Conservation (phyloP, 2,329 filamentous ascomycete genomes). For the Akanthomyces uredinophilus region DNA sequence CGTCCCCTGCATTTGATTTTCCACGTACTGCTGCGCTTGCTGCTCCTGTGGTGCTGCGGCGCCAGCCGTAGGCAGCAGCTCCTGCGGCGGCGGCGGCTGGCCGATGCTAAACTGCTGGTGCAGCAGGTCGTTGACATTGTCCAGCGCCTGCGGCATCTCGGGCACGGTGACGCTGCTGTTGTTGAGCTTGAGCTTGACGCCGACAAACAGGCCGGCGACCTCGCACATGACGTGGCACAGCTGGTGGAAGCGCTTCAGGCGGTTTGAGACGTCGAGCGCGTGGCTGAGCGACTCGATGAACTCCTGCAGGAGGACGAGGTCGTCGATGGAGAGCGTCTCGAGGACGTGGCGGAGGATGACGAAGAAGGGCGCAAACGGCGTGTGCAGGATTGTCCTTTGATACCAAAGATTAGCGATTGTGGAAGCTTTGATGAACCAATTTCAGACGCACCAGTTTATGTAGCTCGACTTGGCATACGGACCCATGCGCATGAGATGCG, state of each 20-base stretch:
- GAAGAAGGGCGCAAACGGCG: constrained; percentile 56
- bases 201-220: constrained; percentile 57
- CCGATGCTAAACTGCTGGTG: background rate
- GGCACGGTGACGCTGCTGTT: constrained; percentile 3
- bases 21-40: background rate
- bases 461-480: constrained; percentile 41
- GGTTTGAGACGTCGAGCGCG: constrained; percentile 48
- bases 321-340: constrained; percentile 46
- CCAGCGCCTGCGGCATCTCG: constrained; percentile 40
- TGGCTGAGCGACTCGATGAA: constrained; percentile 53
- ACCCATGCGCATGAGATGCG: constrained; percentile 36
- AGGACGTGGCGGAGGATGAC: constrained; percentile 54
- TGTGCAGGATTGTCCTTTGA: constrained; percentile 47
- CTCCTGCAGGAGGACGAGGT: constrained; percentile 49
- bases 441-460: constrained; percentile 45
- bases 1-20: background rate
- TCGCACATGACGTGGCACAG: constrained; percentile 58
- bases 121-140: constrained; percentile 41
- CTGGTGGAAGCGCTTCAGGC: constrained; percentile 54
- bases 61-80: background rate
- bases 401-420: background rate
- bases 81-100: background rate
- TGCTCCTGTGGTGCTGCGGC: background rate
- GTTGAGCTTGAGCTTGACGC: constrained; percentile 37
- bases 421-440: too few species aligned